phyloP scores from a whole-genome alignment of 805 yeast species.

The Saturnispora ahearnii region DNA sequence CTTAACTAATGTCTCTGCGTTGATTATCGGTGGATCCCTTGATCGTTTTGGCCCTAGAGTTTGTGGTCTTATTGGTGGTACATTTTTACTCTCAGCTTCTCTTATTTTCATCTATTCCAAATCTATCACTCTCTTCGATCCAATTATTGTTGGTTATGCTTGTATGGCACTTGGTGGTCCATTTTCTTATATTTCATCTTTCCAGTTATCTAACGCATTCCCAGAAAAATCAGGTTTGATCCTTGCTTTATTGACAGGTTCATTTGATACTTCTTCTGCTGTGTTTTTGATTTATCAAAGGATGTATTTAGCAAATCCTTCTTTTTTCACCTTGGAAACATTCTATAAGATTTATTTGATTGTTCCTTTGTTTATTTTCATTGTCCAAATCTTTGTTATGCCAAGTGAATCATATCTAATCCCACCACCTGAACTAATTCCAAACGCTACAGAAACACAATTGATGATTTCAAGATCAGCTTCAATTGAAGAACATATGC shows the following conservation, averaged over 20 bases:
- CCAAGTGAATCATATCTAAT: conserved; percentile 42
- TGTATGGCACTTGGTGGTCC: conserved; percentile 52
- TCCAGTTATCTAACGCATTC: conserved; percentile 49
- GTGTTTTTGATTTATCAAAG: conserved; percentile 41
- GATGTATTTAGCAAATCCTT: conserved; percentile 28
- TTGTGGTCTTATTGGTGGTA: conserved; percentile 46
- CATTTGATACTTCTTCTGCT: conserved; percentile 51
- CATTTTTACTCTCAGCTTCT: conserved; percentile 38
- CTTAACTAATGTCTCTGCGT: conserved; percentile 45
- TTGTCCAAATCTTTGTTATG: conserved; percentile 40
- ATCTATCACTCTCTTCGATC: conserved; percentile 32
- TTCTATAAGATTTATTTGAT: conserved; percentile 40
- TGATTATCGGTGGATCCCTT: conserved; percentile 40
- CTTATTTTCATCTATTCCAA: conserved; percentile 36
- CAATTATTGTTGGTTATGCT: conserved; percentile 43
- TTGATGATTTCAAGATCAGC: conserved; percentile 22
- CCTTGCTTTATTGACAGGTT: conserved; percentile 47
- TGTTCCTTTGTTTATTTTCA: conserved; percentile 41
- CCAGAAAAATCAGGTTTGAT: conserved; percentile 45
- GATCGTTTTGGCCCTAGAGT: conserved; percentile 44
- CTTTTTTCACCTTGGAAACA: conserved; percentile 31
- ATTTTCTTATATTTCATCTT: conserved; percentile 45
- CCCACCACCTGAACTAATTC: conserved; percentile 28
- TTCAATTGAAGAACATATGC: conserved; percentile 20
- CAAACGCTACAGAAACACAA: conserved; percentile 24